Evolutionary conservation across 1,139 yeast genomes (phyloP), one percentile per base, ranked within the genome.

Genomic region (Hyphopichia buzzinii): DNA sequence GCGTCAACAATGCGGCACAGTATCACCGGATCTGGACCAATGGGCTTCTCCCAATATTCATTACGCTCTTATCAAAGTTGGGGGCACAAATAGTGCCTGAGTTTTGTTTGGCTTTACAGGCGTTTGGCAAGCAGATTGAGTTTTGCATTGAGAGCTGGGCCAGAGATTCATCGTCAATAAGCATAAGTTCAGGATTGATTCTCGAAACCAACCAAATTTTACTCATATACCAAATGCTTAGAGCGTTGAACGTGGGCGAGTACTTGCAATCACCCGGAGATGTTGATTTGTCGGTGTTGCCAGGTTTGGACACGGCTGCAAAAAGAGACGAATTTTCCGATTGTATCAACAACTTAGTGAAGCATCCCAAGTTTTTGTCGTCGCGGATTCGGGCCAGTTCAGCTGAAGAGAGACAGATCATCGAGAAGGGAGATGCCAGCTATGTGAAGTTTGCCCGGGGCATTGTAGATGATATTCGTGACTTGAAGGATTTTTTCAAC

Each of bases 161-260:
- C 19, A 67, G 75, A 45, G 81, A 79, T 49, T 67, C 79, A 17
- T 55, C 69, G 1, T 55, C 71, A 12, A 64, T 83, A 30, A 69
- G 72, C 29, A 77, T 90, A 13, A 77, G 88, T 2, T 66, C 80
- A 1, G 78, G 90, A 0, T 71, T 77, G 1, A 74, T 87, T 8
- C 80, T 82, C 36, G 97, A 90, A 56, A 85, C 96, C 0, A 76
- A 81, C 39, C 95, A 88, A 54, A 63, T 88, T n/a, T 70, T 86
- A 21, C 54, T 85, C 31, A 57, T 90, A 8, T 79, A 81, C 41
- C 79, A 80, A 43, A 71, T 84, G 36, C 59, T 88, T 40, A 71
- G 58, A 42, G 59, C 68, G 4, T 62, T 75, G 51, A 72, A 72
- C 40, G 77, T 74, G 22, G 64, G 64, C 25, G 74, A 72, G 22